Conservation (phyloP, 352 stramenopile genomes). For the Pythium aquatile region DNA sequence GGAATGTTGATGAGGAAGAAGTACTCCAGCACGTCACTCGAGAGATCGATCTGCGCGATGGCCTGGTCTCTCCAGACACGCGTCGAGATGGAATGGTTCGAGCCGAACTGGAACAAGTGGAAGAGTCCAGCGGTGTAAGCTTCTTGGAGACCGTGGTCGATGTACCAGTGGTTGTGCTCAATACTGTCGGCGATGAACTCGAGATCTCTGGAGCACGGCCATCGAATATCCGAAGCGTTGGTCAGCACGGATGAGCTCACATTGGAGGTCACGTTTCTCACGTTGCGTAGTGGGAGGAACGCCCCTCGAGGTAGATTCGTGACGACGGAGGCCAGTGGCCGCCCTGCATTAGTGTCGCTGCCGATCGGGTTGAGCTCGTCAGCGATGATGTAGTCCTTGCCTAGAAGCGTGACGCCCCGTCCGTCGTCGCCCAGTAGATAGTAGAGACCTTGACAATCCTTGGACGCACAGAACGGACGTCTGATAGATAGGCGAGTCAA, state of each 20-base stretch:
- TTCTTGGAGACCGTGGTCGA: slow-evolving; percentile 25
- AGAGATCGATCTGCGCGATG: slow-evolving; percentile 7
- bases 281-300: slow-evolving; percentile 14
- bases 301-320: slow-evolving; percentile 10
- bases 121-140: slow-evolving; percentile 24
- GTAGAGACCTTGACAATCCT: slow-evolving; percentile 6
- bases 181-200: slow-evolving; percentile 20
- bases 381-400: not conserved
- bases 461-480: not conserved
- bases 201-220: slow-evolving; percentile 18
- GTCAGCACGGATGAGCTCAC: not conserved
- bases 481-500: not conserved
- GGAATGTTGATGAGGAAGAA: slow-evolving; percentile 17
- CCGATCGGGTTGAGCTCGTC: slow-evolving; percentile 14
- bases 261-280: slow-evolving; percentile 6
- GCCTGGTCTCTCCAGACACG: not conserved
- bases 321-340: slow-evolving; percentile 15
- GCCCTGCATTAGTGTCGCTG: not conserved
- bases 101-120: slow-evolving; percentile 27
- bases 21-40: slow-evolving; percentile 6
- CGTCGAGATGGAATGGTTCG: slow-evolving; percentile 8
- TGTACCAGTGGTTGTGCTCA: slow-evolving; percentile 21
- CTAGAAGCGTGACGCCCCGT: not conserved
- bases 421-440: not conserved
- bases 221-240: not conserved